A percentile compares a stretch with the other conserved stretches of the same genome.
phyloP scores from a whole-genome alignment of 2,329 filamentous ascomycete genomes.

The Pezicula neosporulosa region DNA sequence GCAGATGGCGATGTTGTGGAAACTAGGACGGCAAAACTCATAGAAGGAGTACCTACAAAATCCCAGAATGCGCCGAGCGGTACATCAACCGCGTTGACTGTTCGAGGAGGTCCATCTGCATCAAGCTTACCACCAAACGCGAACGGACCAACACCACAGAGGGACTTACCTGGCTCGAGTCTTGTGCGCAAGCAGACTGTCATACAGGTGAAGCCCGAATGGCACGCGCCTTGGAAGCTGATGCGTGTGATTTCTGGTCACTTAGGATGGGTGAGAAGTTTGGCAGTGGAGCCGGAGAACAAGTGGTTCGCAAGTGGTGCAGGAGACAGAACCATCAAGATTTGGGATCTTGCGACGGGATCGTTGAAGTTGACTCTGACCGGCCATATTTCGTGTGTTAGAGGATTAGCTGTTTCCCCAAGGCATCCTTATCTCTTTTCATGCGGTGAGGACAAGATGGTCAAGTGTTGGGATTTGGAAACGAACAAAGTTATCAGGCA shows the following conservation, averaged over 20 bases:
- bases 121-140: conserved; percentile 46
- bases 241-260: conserved; percentile 97
- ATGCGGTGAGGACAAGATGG: conserved; percentile 99
- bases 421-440: conserved; percentile 96
- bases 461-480: conserved; percentile 99
- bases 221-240: conserved; percentile 98
- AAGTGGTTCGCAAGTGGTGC: conserved; percentile 97
- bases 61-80: conserved; percentile 29
- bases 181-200: conserved; percentile 58
- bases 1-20: conserved; percentile 24
- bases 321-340: conserved; percentile 95
- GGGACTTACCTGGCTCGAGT: conserved; percentile 48
- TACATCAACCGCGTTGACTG: conserved; percentile 54
- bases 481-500: conserved; percentile 99
- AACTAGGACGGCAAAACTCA: conserved; percentile 60
- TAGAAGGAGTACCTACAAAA: conserved; percentile 54
- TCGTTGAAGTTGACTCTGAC: conserved; percentile 82
- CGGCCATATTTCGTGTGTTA: conserved; percentile 90
- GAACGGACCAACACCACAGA: conserved; percentile 48
- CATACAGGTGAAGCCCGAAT: conserved; percentile 76
- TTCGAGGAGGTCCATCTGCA: conserved; percentile 40
- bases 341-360: conserved; percentile 93
- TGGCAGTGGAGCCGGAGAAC: conserved; percentile 93
- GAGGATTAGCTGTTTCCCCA: conserved; percentile 87
- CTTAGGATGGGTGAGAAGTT: conserved; percentile 85